phyloP scores from a whole-genome alignment of 2,329 filamentous ascomycete species.

The Aaosphaeria arxii region DNA sequence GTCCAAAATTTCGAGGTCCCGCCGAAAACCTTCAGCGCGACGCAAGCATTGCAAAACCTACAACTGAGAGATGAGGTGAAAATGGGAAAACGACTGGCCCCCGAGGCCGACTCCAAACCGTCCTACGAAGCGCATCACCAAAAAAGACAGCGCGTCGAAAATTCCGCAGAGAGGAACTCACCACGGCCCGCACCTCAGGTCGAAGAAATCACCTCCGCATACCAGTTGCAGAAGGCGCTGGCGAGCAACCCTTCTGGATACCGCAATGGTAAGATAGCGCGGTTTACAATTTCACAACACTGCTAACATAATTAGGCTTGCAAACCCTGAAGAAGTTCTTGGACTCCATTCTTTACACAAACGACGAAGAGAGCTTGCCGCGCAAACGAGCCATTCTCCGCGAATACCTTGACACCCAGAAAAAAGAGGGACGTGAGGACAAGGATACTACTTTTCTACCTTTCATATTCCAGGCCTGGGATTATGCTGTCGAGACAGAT shows the following conservation, averaged over 20 bases:
- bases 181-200: conserved; percentile 11
- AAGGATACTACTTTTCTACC: conserved; percentile 64
- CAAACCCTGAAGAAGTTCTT: conserved; percentile 70
- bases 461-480: conserved; percentile 86
- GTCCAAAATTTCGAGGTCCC: conserved; percentile 5
- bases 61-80: neutral
- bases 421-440: conserved; percentile 48
- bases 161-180: conserved; percentile 21
- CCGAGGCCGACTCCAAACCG: conserved; percentile 23
- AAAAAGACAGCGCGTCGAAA: conserved; percentile 32
- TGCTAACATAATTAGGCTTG: conserved; percentile 48
- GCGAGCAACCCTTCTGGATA: conserved; percentile 26
- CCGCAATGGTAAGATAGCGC: conserved; percentile 21
- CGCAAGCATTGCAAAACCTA: neutral
- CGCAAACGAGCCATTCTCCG: conserved; percentile 59
- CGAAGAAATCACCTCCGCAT: conserved; percentile 31
- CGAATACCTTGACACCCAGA: conserved; percentile 65
- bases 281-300: neutral
- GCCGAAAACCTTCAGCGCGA: neutral
- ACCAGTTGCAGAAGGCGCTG: conserved; percentile 34
- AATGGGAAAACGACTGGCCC: conserved; percentile 30
- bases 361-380: conserved; percentile 47
- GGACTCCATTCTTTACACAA: conserved; percentile 58
- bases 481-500: conserved; percentile 73
- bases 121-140: conserved; percentile 17